phyloP scores from a whole-genome alignment of 192 early-diverging fungal genomes.

The Phycomyces nitens region DNA sequence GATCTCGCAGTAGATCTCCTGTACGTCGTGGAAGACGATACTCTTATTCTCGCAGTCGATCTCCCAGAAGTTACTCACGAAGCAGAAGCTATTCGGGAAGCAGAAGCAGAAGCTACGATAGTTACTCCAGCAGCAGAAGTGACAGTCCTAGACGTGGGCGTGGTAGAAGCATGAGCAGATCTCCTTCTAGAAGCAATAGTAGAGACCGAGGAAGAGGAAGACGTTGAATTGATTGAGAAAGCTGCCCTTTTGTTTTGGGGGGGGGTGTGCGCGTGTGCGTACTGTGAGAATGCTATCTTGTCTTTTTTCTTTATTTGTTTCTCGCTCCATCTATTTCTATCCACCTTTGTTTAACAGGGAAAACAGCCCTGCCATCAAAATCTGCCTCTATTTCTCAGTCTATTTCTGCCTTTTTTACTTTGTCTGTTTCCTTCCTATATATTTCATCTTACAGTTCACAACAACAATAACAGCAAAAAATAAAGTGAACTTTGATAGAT shows the following conservation, averaged over 20 bases:
- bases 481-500: neutral
- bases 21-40: conserved; percentile 26
- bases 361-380: neutral
- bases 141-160: conserved; percentile 1
- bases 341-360: no score
- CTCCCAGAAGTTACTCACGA: conserved; percentile 32
- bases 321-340: no score
- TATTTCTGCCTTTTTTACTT: no score
- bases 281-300: neutral
- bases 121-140: conserved; percentile 5
- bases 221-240: neutral
- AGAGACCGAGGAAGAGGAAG: neutral
- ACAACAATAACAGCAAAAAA: no score
- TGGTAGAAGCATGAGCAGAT: conserved; percentile 8
- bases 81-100: conserved; percentile 26
- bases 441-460: no score
- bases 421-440: no score
- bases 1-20: conserved; percentile 32
- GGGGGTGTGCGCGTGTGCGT: neutral
- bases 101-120: conserved; percentile 13
- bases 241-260: no score
- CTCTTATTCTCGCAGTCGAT: conserved; percentile 37
- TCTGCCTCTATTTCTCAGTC: no score
- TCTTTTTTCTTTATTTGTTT: neutral
- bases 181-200: conserved; percentile 11